Evolutionary conservation across 495 filamentous ascomycete genomes (phyloP).

Genomic region (Penicillium waksmanii): DNA sequence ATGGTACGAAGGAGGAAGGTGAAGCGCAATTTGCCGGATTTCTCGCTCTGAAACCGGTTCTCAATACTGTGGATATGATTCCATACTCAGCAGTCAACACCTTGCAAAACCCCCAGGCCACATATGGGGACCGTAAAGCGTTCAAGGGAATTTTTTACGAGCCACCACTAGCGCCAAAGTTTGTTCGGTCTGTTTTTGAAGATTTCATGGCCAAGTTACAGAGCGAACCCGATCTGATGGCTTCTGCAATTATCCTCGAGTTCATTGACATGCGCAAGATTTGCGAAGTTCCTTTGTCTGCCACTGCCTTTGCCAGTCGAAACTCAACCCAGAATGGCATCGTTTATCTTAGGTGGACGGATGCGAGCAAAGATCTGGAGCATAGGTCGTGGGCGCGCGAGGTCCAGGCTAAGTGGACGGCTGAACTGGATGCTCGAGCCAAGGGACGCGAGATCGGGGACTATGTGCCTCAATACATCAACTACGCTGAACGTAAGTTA

Average conservation of each 20-base stretch:
- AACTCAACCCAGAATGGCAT: slow-evolving; percentile 40
- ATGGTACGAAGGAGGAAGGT: slow-evolving; percentile 50
- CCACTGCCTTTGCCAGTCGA: slow-evolving; percentile 37
- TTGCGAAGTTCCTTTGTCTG: slow-evolving; percentile 27
- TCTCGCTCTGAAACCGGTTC: slow-evolving; percentile 37
- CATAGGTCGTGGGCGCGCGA: slow-evolving; percentile 35
- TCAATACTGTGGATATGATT: slow-evolving; percentile 42
- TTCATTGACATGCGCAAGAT: slow-evolving; percentile 41
- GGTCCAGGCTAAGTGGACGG: slow-evolving; percentile 35
- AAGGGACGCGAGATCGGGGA: neutral
- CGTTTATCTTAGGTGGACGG: slow-evolving; percentile 37
- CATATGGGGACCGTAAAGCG: slow-evolving; percentile 44
- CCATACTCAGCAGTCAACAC: slow-evolving; percentile 50
- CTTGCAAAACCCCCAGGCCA: slow-evolving; percentile 45
- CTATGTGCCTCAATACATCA: slow-evolving; percentile 45
- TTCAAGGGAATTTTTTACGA: slow-evolving; percentile 56
- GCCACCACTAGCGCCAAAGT: slow-evolving; percentile 40
- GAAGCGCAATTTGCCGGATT: slow-evolving; percentile 42
- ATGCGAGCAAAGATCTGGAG: slow-evolving; percentile 33
- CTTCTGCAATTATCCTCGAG: slow-evolving; percentile 37
- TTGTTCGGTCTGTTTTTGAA: slow-evolving; percentile 40
- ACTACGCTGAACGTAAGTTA: slow-evolving; percentile 48
- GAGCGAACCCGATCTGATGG: slow-evolving; percentile 23
- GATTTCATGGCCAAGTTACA: slow-evolving; percentile 41
- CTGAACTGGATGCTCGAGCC: slow-evolving; percentile 22